Evolutionary conservation across 768 basidiomycete genomes (phyloP), one percentile per base, ranked within the genome.

Genomic region (Termitomyces sp.): DNA sequence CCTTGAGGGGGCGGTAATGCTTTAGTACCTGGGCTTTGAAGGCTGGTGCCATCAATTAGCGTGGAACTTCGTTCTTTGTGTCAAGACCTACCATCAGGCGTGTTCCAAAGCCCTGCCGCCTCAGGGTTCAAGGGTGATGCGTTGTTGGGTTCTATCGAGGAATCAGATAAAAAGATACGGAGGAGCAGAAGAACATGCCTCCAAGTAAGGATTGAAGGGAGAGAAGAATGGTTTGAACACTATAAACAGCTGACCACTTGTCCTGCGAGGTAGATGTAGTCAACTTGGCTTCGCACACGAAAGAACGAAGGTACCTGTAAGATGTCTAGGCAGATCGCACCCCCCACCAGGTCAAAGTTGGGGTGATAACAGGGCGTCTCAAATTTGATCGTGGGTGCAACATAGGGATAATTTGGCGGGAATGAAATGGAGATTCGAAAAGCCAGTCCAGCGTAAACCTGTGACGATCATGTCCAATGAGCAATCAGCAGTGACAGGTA

Each of bases 201-300:
- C 93, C 93, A 48, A 96, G 80, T 38, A 96, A 75, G 10, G 89
- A 92, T 67, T 96, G 94, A 56, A 96, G 71, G 13, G 93, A 94
- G 9, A 95, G 74, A 20, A 96, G 80, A 43, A 96, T 89, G 0
- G 92, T 94, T 63, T 93, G 90, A 36, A 94, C 93, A 58, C 90
- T 92, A 70, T 95, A 93, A 1, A 94, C 88, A 7, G 94, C 92
- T 3, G 90, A 92, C 94, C 93, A 95, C 67, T 94, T 91, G 72
- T 94, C 92, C 89, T 92, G 61, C 36, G 38, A 58, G 22, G 43
- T 18, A 50, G 30, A 26, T 33, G 50, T 32, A 61, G 46, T 18
- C 42, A 46, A 24, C 40, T 22, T 38, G 14, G 18, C 44, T 38
- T 36, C 30, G 14, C 13, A 20, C 14, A 53, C 14, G 3, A 7